Base-by-base conservation (phyloP, 805 yeast genomes). In the Suhomyces canberraensis region DNA sequence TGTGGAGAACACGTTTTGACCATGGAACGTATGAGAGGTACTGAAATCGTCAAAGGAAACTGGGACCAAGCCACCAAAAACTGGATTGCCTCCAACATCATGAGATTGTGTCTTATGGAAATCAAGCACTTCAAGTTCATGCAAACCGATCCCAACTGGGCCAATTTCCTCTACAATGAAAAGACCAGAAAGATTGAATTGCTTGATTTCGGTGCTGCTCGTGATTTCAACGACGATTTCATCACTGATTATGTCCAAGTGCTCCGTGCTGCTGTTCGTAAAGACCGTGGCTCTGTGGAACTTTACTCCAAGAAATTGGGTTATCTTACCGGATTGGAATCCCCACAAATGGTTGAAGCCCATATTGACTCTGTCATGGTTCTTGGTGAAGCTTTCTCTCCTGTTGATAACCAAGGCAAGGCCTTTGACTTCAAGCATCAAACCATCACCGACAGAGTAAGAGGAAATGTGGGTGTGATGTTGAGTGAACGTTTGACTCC, bases 101-200 rank as follows among this genome's bases (percentile, higher is more conserved):
- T 93, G 96, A 75, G 87, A 46, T 69, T 93, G 28, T 89, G 96
- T 54, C 66, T 93, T 32, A 70, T 75, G 48, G 98, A 93, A 62
- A 85, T 93, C 58, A 86, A 89, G 11, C 67, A 76, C 48, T 90
- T 84, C 66, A 76, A 75, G 52, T 91, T 83, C 64, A 93, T 93
- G 98, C 98, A 93, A 64, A 91, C 98, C 1, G 98, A 93, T 64
- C 98, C 98, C 35, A 93, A 93, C 60, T 93, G 98, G 98, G 97
- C 98, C 30, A 93, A 93, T 60, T 93, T 93, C 64, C 64, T 93
- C 41, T 89, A 85, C 66, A 89, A 93, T 54, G 69, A 69, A 22
- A 48, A 66, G n/a, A 79, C 89, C 2, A 62, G 75, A 17, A 79
- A 83, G 58, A 78, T 93, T 39, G 97, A 91, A 60, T 69, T 93